phyloP scores from a whole-genome alignment of 352 stramenopile species.

The Pythium myriotylum region DNA sequence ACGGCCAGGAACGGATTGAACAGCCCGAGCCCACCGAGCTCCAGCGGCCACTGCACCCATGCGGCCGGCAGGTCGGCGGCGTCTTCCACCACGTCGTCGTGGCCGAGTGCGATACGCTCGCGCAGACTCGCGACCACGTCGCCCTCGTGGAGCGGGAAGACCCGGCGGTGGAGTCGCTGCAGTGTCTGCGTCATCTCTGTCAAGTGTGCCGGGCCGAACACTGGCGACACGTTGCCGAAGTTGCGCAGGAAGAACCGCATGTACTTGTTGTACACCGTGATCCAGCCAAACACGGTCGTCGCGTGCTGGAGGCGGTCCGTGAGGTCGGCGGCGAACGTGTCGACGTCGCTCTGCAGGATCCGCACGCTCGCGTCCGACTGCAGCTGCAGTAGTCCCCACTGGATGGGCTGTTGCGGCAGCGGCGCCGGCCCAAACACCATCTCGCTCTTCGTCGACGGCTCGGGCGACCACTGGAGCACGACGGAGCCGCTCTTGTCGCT shows the following conservation, averaged over 20 bases:
- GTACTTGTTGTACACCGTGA: conserved; percentile 71
- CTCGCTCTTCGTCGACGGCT: too few relatives aligned
- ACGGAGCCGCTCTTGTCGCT: conserved; percentile 45
- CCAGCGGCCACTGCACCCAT: conserved; percentile 43
- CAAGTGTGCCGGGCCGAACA: conserved; percentile 9
- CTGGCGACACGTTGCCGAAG: conserved; percentile 37
- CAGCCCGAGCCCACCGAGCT: conserved; percentile 45
- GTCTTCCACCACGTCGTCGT: conserved; percentile 2
- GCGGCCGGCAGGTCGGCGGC: conserved; percentile 27
- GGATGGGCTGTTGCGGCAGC: conserved; percentile 37
- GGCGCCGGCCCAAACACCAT: conserved; percentile 25
- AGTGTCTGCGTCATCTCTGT: conserved; percentile 6
- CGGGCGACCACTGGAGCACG: conserved; percentile 17
- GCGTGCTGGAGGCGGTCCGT: conserved; percentile 32
- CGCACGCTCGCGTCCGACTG: conserved; percentile 38
- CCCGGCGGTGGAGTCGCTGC: conserved; percentile 29
- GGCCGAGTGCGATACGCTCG: conserved; percentile 2
- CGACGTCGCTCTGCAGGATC: conserved; percentile 37
- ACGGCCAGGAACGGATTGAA: conserved; percentile 50
- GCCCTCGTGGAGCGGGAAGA: conserved; percentile 38
- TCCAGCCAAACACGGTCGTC: conserved; percentile 42
- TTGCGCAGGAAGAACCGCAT: conserved; percentile 58
- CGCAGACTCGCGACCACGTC: conserved; percentile 36
- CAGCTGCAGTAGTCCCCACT: conserved; percentile 49
- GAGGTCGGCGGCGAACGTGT: conserved; percentile 44